phyloP scores from a whole-genome alignment of 768 basidiomycete genomes.

The Tephrocybe rancida region DNA sequence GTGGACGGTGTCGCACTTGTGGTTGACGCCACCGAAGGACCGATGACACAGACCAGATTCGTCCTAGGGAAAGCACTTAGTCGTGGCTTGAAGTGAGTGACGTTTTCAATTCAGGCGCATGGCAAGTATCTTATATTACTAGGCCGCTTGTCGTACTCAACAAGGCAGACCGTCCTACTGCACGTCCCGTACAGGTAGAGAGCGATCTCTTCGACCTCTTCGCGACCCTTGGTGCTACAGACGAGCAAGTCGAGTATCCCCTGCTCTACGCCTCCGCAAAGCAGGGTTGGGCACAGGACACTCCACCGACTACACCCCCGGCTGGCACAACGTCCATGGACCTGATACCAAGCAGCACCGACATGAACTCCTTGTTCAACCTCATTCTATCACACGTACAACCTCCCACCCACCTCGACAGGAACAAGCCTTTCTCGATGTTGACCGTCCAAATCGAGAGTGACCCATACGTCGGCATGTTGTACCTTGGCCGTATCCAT shows the following conservation, averaged over 20 bases:
- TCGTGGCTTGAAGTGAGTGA: slow-evolving; percentile 41
- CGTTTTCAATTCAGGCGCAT: background rate
- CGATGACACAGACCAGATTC: slow-evolving; percentile 62
- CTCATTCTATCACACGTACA: slow-evolving; percentile 48
- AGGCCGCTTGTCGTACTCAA: slow-evolving; percentile 55
- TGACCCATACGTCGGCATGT: slow-evolving; percentile 50
- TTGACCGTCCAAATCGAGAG: slow-evolving; percentile 53
- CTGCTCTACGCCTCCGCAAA: slow-evolving; percentile 53
- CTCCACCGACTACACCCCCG: slow-evolving; percentile 20
- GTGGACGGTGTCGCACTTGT: slow-evolving; percentile 64
- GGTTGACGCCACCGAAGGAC: slow-evolving; percentile 61
- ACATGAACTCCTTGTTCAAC: slow-evolving; percentile 49
- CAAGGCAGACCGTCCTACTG: slow-evolving; percentile 47
- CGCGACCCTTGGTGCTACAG: slow-evolving; percentile 50
- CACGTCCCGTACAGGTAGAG: slow-evolving; percentile 48
- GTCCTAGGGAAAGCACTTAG: slow-evolving; percentile 49
- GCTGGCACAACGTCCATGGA: slow-evolving; percentile 12
- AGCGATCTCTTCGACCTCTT: slow-evolving; percentile 54
- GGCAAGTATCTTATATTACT: background rate
- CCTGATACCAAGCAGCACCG: slow-evolving; percentile 12
- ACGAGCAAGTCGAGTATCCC: slow-evolving; percentile 55
- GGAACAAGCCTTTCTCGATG: slow-evolving; percentile 49
- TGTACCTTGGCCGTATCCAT: slow-evolving; percentile 50
- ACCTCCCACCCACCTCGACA: slow-evolving; percentile 37
- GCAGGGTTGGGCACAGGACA: slow-evolving; percentile 47